Evolutionary conservation across 352 stramenopile species (phyloP).

Genomic region (Phytophthora cactorum): DNA sequence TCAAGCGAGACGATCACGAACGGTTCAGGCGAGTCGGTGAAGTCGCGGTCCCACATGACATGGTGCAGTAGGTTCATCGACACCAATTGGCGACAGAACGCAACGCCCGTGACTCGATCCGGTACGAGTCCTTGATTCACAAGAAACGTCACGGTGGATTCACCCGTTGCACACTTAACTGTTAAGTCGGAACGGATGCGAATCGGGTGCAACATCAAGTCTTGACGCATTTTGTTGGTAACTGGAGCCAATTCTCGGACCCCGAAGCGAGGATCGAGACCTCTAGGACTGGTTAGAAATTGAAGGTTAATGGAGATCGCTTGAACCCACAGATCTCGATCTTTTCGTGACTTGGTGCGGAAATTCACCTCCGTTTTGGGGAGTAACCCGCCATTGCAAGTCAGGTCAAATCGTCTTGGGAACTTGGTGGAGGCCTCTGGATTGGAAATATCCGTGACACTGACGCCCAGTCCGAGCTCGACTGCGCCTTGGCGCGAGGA

Average conservation of each 20-base stretch:
- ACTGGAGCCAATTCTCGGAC: constrained; percentile 62
- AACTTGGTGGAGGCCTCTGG: constrained; percentile 73
- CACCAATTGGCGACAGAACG: constrained; percentile 65
- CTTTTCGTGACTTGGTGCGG: constrained; percentile 78
- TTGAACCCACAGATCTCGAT: constrained; percentile 78
- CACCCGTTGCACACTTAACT: constrained; percentile 68
- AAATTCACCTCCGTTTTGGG: constrained; percentile 77
- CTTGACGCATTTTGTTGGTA: constrained; percentile 61
- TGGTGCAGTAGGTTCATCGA: constrained; percentile 88
- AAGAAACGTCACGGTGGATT: constrained; percentile 77
- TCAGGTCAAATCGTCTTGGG: constrained; percentile 74
- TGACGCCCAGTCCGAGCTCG: constrained; percentile 71
- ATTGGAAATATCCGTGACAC: constrained; percentile 66
- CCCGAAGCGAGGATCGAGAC: constrained; percentile 55
- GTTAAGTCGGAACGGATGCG: constrained; percentile 71
- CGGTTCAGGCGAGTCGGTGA: constrained; percentile 77
- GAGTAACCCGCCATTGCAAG: constrained; percentile 73
- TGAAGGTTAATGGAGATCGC: constrained; percentile 72
- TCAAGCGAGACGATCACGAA: constrained; percentile 72
- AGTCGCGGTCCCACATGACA: constrained; percentile 86
- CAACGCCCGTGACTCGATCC: constrained; percentile 58
- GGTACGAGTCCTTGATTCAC: constrained; percentile 55
- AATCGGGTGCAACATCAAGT: constrained; percentile 62
- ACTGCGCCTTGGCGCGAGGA: constrained; percentile 61
- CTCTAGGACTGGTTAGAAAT: constrained; percentile 47